Conservation (phyloP, 352 stramenopile species). For the Pythium plurisporium region DNA sequence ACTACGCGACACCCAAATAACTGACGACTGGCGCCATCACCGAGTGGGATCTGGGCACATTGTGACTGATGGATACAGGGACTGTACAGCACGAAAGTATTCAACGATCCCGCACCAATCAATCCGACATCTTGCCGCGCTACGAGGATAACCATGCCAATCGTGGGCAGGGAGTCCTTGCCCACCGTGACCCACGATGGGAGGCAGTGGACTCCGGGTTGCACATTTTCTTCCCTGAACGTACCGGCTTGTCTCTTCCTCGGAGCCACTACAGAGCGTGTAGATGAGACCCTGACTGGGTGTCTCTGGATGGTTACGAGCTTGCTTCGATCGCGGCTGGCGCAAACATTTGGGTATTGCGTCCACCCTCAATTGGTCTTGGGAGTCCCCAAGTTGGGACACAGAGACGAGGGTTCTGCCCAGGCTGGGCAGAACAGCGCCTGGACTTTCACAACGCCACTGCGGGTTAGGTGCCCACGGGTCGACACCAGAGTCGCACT, state of each 20-base stretch:
- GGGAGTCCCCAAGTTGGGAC: not conserved
- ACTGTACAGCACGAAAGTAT: conserved; percentile 3
- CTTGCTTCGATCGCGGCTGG: not conserved
- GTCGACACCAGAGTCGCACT: not conserved
- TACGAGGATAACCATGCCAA: no score
- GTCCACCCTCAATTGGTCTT: not conserved
- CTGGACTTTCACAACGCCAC: not conserved
- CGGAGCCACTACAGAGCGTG: no score
- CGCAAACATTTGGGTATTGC: not conserved
- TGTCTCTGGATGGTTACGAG: not conserved
- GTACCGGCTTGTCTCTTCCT: no score
- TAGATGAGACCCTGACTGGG: no score
- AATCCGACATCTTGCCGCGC: no score
- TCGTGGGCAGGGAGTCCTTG: no score
- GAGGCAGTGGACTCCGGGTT: no score
- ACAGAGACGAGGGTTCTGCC: not conserved
- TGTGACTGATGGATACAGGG: conserved; percentile 5
- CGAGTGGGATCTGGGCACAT: conserved; percentile 8
- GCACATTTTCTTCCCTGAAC: no score
- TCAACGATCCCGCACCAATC: not conserved
- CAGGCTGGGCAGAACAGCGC: not conserved
- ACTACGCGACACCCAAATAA: not conserved
- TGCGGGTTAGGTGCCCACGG: conserved; percentile 10
- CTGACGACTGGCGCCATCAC: conserved; percentile 16
- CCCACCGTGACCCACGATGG: no score